Percentiles rank a stretch among this genome's conserved stretches.
Conservation (phyloP, 2,329 filamentous ascomycete genomes). For the Fusarium liriodendri region DNA sequence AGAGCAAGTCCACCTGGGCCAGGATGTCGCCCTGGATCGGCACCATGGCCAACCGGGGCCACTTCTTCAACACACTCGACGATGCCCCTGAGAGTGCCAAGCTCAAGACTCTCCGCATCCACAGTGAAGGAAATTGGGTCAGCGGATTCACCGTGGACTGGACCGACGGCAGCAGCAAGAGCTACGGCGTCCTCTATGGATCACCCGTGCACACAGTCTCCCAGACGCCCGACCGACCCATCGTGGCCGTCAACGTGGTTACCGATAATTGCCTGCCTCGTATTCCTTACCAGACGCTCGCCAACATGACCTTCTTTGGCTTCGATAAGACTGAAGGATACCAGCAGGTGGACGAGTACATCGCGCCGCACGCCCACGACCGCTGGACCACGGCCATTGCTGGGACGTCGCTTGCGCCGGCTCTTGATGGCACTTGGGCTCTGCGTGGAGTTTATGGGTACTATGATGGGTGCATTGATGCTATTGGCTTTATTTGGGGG, state of each 20-base stretch:
- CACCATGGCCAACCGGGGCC: background rate
- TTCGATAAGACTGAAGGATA: background rate
- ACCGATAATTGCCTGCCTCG: background rate
- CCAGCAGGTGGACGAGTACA: background rate
- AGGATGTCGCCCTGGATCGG: background rate
- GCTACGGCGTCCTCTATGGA: background rate
- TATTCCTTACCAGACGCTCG: background rate
- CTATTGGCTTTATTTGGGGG: background rate
- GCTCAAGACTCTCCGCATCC: background rate
- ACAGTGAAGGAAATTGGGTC: background rate
- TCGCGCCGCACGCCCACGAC: background rate
- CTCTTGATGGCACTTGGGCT: background rate
- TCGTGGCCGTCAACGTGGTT: background rate
- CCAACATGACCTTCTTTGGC: background rate
- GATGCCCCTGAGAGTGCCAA: background rate
- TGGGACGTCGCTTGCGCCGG: background rate
- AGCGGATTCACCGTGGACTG: background rate
- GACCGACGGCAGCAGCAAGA: background rate
- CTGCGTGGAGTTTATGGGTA: background rate
- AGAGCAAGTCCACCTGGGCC: background rate
- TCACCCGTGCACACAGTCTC: background rate
- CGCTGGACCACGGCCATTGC: background rate
- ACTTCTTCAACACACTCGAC: background rate
- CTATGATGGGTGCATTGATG: background rate
- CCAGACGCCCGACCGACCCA: background rate